phyloP scores from a whole-genome alignment of 306 rosid genomes.

The Rubus parviflorus region DNA sequence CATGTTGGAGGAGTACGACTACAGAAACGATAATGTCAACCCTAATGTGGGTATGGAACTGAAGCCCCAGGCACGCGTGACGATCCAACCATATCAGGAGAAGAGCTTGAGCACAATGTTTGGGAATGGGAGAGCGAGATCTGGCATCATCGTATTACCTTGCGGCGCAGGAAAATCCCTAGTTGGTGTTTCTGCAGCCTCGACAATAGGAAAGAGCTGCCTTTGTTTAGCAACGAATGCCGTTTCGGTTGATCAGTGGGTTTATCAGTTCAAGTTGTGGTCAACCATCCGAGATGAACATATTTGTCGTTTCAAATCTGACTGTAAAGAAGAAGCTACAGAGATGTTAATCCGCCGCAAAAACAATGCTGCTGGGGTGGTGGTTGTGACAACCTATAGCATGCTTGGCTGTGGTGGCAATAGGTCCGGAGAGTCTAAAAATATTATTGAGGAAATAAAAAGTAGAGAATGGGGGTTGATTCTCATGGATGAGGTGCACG shows the following conservation, averaged over 20 bases:
- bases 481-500: conserved; percentile 94
- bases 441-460: conserved; percentile 90
- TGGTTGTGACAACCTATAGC: conserved; percentile 86
- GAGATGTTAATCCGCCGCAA: conserved; percentile 44
- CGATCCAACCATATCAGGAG: conserved; percentile 88
- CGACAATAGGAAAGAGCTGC: conserved; percentile 72
- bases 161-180: conserved; percentile 97
- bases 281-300: conserved; percentile 88
- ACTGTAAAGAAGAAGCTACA: conserved; percentile 86
- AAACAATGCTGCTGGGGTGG: conserved; percentile 32
- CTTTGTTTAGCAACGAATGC: conserved; percentile 94
- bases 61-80: conserved; percentile 78
- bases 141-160: conserved; percentile 91
- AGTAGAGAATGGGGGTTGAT: conserved; percentile 92
- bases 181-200: conserved; percentile 96
- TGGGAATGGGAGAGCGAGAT: conserved; percentile 97
- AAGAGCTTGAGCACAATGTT: conserved; percentile 97
- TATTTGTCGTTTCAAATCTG: conserved; percentile 91
- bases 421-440: conserved; percentile 86
- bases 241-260: conserved; percentile 95
- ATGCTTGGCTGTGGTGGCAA: conserved; percentile 95
- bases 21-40: conserved; percentile 92
- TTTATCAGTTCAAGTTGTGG: conserved; percentile 89
- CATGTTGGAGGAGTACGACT: conserved; percentile 97
- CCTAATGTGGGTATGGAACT: conserved; percentile 88